These are phyloP conservation scores for Salisapilia sapeloensis DNA, from an alignment of 352 stramenopile genomes.

Conservation along the genomic window DNA sequence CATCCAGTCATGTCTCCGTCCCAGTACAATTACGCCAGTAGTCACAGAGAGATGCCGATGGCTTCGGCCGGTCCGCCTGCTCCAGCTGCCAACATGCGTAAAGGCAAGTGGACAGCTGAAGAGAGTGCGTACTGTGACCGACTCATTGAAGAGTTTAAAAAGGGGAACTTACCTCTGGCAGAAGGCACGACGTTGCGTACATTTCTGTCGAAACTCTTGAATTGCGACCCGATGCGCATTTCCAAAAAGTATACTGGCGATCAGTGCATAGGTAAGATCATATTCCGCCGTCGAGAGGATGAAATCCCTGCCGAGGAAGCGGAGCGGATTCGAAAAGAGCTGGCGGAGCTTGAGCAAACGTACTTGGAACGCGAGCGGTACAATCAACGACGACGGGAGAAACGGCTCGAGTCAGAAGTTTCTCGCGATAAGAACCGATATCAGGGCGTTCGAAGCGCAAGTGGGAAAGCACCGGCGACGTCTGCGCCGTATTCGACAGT, in stretches of 20 bases:
- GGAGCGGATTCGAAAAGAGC: slow-evolving; percentile 52
- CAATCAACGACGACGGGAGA: slow-evolving; percentile 84
- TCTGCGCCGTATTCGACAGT: background rate
- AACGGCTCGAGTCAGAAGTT: slow-evolving; percentile 67
- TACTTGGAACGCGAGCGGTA: slow-evolving; percentile 93
- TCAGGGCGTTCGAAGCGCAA: slow-evolving; percentile 3
- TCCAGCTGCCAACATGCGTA: slow-evolving; percentile 36
- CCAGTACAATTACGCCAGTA: slow-evolving; percentile 1
- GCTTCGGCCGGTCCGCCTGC: slow-evolving; percentile 3
- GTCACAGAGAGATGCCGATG: background rate
- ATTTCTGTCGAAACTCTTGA: slow-evolving; percentile 95
- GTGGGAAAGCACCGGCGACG: slow-evolving; percentile 3
- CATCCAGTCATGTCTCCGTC: slow-evolving; percentile 15
- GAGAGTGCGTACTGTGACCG: slow-evolving; percentile 96
- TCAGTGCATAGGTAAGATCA: slow-evolving; percentile 95
- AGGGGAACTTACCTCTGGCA: slow-evolving; percentile 90
- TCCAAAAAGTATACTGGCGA: slow-evolving; percentile 98
- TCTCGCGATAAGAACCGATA: slow-evolving; percentile 51
- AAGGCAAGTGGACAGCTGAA: slow-evolving; percentile 94
- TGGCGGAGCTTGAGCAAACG: slow-evolving; percentile 86
- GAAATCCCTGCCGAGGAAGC: slow-evolving; percentile 66
- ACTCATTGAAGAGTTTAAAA: slow-evolving; percentile 95
- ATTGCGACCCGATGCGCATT: slow-evolving; percentile 98
- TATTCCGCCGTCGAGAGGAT: slow-evolving; percentile 57
- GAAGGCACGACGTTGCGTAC: slow-evolving; percentile 95